A percentile compares a stretch with the other conserved stretches of the same genome.
Conservation (phyloP, 2,329 filamentous ascomycete genomes). For the Aspergillus hiratsukae region DNA sequence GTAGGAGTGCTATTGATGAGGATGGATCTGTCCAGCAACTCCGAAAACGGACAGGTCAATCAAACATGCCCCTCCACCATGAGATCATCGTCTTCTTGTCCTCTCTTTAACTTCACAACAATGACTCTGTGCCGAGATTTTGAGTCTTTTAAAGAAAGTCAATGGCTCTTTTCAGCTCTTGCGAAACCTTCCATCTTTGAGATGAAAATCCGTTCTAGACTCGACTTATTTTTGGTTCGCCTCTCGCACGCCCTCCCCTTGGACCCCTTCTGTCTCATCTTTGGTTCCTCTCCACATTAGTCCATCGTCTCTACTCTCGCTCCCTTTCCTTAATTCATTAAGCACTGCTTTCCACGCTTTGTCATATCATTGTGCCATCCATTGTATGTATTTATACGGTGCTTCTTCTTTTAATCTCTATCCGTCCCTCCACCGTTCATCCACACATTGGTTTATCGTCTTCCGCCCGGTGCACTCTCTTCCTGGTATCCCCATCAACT, state of each 20-base stretch:
- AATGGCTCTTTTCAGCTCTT: background rate
- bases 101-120: background rate
- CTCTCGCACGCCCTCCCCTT: slow-evolving; percentile 2
- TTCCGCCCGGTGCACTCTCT: background rate
- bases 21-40: background rate
- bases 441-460: background rate
- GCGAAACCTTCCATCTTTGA: background rate
- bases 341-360: background rate
- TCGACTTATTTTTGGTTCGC: slow-evolving; percentile 14
- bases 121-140: background rate
- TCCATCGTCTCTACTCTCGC: background rate
- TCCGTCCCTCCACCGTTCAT: background rate
- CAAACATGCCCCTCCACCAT: background rate
- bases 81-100: background rate
- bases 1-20: background rate
- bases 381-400: background rate
- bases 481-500: background rate
- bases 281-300: slow-evolving; percentile 6
- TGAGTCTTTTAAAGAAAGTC: background rate
- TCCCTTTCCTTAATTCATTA: slow-evolving; percentile 1
- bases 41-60: background rate
- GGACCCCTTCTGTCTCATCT: background rate
- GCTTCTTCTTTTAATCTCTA: background rate
- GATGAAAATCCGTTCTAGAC: slow-evolving; percentile 7
- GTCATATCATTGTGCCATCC: slow-evolving; percentile 1